A percentile compares a stretch with the other conserved stretches of the same genome.
phyloP scores from a whole-genome alignment of 225 moss, liverwort and hornwort genomes.

The Marchantia polymorpha region DNA sequence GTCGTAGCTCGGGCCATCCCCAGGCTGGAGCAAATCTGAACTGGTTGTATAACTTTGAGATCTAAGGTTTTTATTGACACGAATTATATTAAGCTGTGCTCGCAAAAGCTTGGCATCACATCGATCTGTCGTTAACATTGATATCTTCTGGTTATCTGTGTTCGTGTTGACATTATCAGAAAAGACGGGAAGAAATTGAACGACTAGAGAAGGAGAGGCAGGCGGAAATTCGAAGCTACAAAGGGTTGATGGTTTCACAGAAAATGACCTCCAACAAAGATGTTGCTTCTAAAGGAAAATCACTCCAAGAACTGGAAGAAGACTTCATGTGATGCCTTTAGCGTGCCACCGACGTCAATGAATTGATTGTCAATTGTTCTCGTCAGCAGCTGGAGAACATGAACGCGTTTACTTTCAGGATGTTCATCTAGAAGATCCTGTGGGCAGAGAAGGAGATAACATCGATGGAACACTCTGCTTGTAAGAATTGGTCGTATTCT shows the following conservation, averaged over 20 bases:
- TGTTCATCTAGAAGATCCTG: not conserved
- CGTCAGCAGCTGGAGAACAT: slow-evolving; percentile 8
- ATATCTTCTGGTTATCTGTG: no score
- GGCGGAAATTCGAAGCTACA: slow-evolving; percentile 92
- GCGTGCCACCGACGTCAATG: not conserved
- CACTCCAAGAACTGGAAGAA: slow-evolving; percentile 91
- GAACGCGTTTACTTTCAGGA: slow-evolving; percentile 1
- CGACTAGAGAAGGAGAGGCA: slow-evolving; percentile 86
- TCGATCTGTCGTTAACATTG: not conserved
- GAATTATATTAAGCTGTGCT: no score
- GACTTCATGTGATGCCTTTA: slow-evolving; percentile 79
- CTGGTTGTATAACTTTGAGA: no score
- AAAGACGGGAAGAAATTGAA: slow-evolving; percentile 89
- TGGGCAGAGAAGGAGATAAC: not conserved
- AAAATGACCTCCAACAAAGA: slow-evolving; percentile 99
- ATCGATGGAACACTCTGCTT: not conserved
- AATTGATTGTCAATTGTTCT: slow-evolving; percentile 1
- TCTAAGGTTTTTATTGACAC: no score
- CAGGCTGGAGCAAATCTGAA: not conserved
- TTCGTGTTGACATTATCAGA: slow-evolving; percentile 41
- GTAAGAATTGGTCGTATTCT: slow-evolving; percentile 11
- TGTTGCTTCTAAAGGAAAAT: slow-evolving; percentile 82
- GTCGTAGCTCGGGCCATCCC: not conserved
- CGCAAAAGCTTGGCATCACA: not conserved
- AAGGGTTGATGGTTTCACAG: slow-evolving; percentile 86